Conservation (phyloP, 331 rosid species). For the Quercus tomentella region DNA sequence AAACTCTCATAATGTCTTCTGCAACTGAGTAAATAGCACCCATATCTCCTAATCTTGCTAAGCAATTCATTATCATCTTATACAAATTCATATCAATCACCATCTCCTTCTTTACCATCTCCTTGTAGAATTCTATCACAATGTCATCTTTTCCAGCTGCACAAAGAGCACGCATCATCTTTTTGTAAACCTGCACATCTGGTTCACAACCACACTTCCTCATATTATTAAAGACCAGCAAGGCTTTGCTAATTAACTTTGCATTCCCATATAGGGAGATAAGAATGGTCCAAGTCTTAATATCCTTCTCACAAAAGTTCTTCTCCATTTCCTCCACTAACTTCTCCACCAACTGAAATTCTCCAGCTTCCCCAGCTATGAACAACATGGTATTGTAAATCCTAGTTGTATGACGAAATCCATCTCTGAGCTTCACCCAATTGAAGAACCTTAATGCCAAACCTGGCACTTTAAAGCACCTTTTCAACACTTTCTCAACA, state of each 20-base stretch:
- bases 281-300: slow-evolving; percentile 83
- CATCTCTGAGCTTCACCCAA: slow-evolving; percentile 59
- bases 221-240: slow-evolving; percentile 58
- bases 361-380: slow-evolving; percentile 77
- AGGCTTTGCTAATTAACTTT: slow-evolving; percentile 55
- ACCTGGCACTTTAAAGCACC: slow-evolving; percentile 71
- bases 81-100: slow-evolving; percentile 45
- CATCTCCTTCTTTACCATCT: slow-evolving; percentile 57
- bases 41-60: slow-evolving; percentile 59
- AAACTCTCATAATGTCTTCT: slow-evolving; percentile 57
- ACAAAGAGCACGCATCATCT: slow-evolving; percentile 55
- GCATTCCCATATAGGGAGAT: slow-evolving; percentile 63
- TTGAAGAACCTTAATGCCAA: slow-evolving; percentile 64
- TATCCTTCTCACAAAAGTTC: slow-evolving; percentile 41
- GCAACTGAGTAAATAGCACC: slow-evolving; percentile 49
- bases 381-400: slow-evolving; percentile 61
- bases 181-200: slow-evolving; percentile 56
- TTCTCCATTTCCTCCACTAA: slow-evolving; percentile 69
- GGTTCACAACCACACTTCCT: slow-evolving; percentile 56
- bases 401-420: slow-evolving; percentile 45
- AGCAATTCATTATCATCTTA: slow-evolving; percentile 51
- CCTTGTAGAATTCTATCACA: slow-evolving; percentile 84
- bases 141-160: slow-evolving; percentile 61
- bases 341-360: slow-evolving; percentile 56
- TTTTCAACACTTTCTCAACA: slow-evolving; percentile 71